phyloP scores from a whole-genome alignment of 345 rosid genomes.

The Balakata baccata region DNA sequence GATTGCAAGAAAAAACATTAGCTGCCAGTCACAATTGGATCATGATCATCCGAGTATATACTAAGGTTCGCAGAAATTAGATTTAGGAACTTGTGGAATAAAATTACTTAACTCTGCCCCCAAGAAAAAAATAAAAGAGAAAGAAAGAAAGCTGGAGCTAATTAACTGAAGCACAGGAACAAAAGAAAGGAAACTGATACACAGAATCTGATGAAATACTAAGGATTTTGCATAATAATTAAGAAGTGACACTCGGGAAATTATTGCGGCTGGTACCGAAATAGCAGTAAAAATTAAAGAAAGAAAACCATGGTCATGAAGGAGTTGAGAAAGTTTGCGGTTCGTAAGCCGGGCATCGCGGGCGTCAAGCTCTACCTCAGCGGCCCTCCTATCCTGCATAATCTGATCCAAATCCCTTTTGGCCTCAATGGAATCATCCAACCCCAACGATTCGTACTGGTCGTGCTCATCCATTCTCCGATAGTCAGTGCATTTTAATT shows the following conservation, averaged over 20 bases:
- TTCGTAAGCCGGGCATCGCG: conserved; percentile 48
- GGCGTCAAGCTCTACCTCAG: conserved; percentile 67
- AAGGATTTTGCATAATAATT: too few relatives aligned
- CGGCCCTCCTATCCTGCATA: conserved; percentile 72
- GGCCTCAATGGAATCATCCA: conserved; percentile 83
- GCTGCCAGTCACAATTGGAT: neutral
- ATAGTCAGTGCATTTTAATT: conserved; percentile 50
- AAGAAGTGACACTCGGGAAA: too few relatives aligned
- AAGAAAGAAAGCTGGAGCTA: too few relatives aligned
- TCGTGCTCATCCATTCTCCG: conserved; percentile 58
- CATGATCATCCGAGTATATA: neutral
- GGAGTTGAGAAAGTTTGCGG: conserved; percentile 89
- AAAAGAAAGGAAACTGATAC: neutral
- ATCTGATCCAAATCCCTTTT: conserved; percentile 76
- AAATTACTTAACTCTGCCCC: too few relatives aligned
- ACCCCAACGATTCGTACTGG: conserved; percentile 65
- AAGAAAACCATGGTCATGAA: conserved; percentile 69
- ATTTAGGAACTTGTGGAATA: too few relatives aligned
- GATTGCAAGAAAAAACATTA: neutral
- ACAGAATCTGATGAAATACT: too few relatives aligned
- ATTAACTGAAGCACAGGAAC: neutral
- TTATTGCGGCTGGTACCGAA: too few relatives aligned
- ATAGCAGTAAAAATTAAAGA: neutral
- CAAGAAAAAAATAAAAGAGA: too few relatives aligned
- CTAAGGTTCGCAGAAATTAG: too few relatives aligned